phyloP scores from a whole-genome alignment of 2,329 filamentous ascomycete genomes.

The Talaromyces sp. region DNA sequence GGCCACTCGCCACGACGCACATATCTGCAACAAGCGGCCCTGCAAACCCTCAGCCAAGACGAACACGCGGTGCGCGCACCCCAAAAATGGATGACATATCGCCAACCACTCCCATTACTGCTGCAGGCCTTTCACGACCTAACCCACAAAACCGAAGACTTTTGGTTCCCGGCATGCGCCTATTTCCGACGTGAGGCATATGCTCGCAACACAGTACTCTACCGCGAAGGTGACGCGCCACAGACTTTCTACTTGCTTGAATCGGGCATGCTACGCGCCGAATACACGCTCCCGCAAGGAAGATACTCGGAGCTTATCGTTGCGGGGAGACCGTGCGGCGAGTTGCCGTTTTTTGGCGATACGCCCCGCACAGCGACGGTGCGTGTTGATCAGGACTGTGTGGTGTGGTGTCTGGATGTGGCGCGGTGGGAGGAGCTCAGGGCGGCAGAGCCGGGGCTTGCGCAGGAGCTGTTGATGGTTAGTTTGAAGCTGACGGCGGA shows the following conservation, averaged over 20 bases:
- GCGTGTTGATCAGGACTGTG: conserved; percentile 72
- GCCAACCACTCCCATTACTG: conserved; percentile 84
- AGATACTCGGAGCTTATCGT: conserved; percentile 87
- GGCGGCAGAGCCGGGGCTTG: conserved; percentile 68
- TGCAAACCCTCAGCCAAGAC: conserved; percentile 65
- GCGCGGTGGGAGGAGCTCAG: conserved; percentile 71
- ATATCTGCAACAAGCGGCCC: conserved; percentile 74
- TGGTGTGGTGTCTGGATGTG: conserved; percentile 74
- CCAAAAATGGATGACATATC: conserved; percentile 74
- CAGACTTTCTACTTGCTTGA: conserved; percentile 89
- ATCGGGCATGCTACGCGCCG: conserved; percentile 78
- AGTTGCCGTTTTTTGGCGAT: conserved; percentile 92
- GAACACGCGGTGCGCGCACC: conserved; percentile 43
- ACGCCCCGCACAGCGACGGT: conserved; percentile 84
- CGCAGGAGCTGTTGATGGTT: conserved; percentile 76
- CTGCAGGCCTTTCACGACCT: conserved; percentile 92
- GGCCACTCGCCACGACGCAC: conserved; percentile 74
- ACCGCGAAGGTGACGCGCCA: conserved; percentile 69
- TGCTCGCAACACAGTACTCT: conserved; percentile 67
- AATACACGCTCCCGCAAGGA: conserved; percentile 88
- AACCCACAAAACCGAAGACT: conserved; percentile 74
- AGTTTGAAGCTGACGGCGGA: conserved; percentile 93
- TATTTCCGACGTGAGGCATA: conserved; percentile 73
- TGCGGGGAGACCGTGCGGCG: conserved; percentile 89
- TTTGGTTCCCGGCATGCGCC: conserved; percentile 76